A percentile compares a stretch with the other conserved stretches of the same genome.
These are phyloP conservation scores for Amphicarpaea edgeworthii DNA, from an alignment of 306 rosid species.

Conservation along the genomic window DNA sequence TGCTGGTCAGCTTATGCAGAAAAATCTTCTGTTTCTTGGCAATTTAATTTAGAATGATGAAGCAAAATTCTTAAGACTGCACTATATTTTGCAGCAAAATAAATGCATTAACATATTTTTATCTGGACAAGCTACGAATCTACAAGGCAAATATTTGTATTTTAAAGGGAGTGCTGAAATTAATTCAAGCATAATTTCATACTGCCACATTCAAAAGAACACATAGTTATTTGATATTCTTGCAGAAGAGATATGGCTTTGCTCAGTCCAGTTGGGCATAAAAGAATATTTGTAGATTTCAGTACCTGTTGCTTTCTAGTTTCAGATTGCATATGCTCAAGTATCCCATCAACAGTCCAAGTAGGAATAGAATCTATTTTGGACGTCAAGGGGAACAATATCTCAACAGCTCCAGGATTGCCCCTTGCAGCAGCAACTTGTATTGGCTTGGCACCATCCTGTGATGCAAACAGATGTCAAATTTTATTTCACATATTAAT, in stretches of 20 bases:
- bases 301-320: slow-evolving; percentile 70
- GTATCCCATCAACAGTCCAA: slow-evolving; percentile 82
- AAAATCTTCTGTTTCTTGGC: slow-evolving; percentile 7
- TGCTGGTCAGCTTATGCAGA: slow-evolving; percentile 23
- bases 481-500: slow-evolving; percentile 32
- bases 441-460: slow-evolving; percentile 91
- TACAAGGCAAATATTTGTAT: slow-evolving; percentile 16
- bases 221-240: not conserved
- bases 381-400: slow-evolving; percentile 83
- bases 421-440: slow-evolving; percentile 84
- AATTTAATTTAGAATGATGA: slow-evolving; percentile 6
- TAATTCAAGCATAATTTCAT: slow-evolving; percentile 3
- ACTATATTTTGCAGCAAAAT: slow-evolving; percentile 17
- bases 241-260: slow-evolving; percentile 23
- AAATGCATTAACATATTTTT: slow-evolving; percentile 25
- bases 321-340: slow-evolving; percentile 75
- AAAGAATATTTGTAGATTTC: slow-evolving; percentile 19
- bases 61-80: slow-evolving; percentile 2
- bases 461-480: slow-evolving; percentile 50
- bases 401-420: slow-evolving; percentile 67
- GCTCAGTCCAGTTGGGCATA: slow-evolving; percentile 12
- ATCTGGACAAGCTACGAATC: slow-evolving; percentile 14
- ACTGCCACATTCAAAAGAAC: slow-evolving; percentile 23
- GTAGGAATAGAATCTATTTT: slow-evolving; percentile 63
- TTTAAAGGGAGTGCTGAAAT: slow-evolving; percentile 23